phyloP scores from a whole-genome alignment of 805 yeast species.

The Barnettozyma botsteinii region DNA sequence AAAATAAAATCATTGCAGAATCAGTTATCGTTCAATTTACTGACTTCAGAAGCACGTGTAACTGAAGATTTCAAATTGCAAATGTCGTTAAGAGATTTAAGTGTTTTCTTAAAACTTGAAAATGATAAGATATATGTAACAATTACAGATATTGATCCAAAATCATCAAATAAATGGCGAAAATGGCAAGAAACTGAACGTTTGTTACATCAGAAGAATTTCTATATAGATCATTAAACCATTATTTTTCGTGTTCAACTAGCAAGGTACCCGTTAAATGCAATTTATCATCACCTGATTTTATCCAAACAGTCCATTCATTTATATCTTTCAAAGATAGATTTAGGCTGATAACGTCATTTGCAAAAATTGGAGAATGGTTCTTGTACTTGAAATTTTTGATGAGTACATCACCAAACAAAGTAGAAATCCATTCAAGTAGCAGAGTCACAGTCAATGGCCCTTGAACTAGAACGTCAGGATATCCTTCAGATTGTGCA shows the following conservation, averaged over 20 bases:
- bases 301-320: conserved; percentile 19
- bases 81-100: conserved; percentile 36
- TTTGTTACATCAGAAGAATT: conserved; percentile 16
- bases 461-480: conserved; percentile 67
- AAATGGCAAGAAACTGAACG: conserved; percentile 44
- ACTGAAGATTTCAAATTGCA: conserved; percentile 22
- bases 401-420: conserved; percentile 18
- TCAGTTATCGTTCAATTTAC: background rate
- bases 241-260: conserved; percentile 2
- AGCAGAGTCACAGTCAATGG: conserved; percentile 65
- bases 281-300: conserved; percentile 9
- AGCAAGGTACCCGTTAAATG: conserved; percentile 14
- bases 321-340: conserved; percentile 6
- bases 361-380: conserved; percentile 36
- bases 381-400: conserved; percentile 38
- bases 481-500: conserved; percentile 54
- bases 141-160: conserved; percentile 50
- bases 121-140: background rate
- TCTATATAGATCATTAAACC: conserved; percentile 17
- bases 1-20: conserved; percentile 23
- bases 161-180: conserved; percentile 38
- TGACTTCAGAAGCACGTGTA: conserved; percentile 6
- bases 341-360: conserved; percentile 25
- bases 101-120: conserved; percentile 29
- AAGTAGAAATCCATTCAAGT: conserved; percentile 42